These are phyloP conservation scores for Aureobasidium uvarum DNA, from an alignment of 2,329 filamentous ascomycete species.

Conservation along the genomic window DNA sequence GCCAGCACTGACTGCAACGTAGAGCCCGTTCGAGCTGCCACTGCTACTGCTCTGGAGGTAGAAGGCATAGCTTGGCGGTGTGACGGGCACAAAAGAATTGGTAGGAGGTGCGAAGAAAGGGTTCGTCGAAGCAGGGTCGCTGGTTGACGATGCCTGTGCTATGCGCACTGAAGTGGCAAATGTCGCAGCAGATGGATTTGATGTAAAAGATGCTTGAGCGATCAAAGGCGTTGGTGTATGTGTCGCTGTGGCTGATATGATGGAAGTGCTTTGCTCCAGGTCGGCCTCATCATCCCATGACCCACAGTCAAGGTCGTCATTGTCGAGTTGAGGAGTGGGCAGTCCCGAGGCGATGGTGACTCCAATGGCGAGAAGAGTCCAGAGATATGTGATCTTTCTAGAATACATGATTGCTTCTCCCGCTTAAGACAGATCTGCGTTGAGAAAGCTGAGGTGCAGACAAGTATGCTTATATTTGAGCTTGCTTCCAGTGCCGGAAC, in stretches of 20 bases:
- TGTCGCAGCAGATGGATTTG: not conserved
- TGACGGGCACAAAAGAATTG: constrained; percentile 3
- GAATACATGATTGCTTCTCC: constrained; percentile 10
- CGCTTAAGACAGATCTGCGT: constrained; percentile 1
- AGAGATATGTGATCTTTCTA: not conserved
- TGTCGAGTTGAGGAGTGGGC: not conserved
- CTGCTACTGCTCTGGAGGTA: constrained; percentile 6
- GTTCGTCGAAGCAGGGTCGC: not conserved
- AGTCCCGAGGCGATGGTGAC: not conserved
- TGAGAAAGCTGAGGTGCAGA: constrained; percentile 10
- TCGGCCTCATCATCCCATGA: constrained; percentile 4
- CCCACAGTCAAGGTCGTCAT: not conserved
- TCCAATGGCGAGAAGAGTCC: constrained; percentile 3
- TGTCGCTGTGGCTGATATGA: not conserved
- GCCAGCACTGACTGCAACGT: not conserved
- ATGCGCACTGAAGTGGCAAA: not conserved
- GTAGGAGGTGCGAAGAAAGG: not conserved
- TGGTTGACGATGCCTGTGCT: not conserved
- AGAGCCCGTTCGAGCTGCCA: not conserved
- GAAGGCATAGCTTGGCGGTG: constrained; percentile 6
- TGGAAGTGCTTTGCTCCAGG: not conserved
- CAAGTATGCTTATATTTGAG: constrained; percentile 24
- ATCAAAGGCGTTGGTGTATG: not conserved
- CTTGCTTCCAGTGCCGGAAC: not conserved
- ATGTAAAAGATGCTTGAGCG: not conserved